Conservation (phyloP, 176 grass and related monocot genomes). For the Rhynchospora breviuscula region DNA sequence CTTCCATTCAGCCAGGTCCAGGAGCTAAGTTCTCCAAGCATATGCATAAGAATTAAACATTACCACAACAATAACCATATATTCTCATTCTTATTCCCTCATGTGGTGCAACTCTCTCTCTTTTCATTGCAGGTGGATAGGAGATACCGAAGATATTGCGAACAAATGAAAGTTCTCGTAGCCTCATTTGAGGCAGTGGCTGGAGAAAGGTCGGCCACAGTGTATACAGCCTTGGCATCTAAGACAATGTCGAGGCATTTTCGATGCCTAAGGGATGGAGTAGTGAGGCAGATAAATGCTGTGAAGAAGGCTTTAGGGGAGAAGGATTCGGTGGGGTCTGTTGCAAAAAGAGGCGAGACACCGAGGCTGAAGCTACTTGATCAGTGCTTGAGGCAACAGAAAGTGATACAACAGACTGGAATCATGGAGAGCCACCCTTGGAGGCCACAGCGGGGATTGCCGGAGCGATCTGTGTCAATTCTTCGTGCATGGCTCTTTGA, state of each 20-base stretch:
- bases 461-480: slow-evolving; percentile 74
- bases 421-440: slow-evolving; percentile 72
- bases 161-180: slow-evolving; percentile 60
- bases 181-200: slow-evolving; percentile 70
- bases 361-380: slow-evolving; percentile 66
- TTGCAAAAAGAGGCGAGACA: slow-evolving; percentile 58
- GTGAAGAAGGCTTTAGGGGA: slow-evolving; percentile 57
- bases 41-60: slow-evolving; percentile 8
- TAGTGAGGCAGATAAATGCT: slow-evolving; percentile 53
- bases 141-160: slow-evolving; percentile 69
- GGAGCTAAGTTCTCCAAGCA: neutral
- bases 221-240: slow-evolving; percentile 61
- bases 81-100: slow-evolving; percentile 1
- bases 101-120: neutral
- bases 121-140: slow-evolving; percentile 57
- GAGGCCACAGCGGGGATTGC: slow-evolving; percentile 75
- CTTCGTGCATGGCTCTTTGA: slow-evolving; percentile 93
- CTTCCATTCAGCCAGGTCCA: neutral
- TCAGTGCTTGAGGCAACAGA: slow-evolving; percentile 83
- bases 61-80: slow-evolving; percentile 1
- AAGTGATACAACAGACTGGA: slow-evolving; percentile 42
- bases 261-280: slow-evolving; percentile 58
- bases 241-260: slow-evolving; percentile 84
- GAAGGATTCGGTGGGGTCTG: slow-evolving; percentile 46
- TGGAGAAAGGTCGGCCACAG: slow-evolving; percentile 51